Base-by-base conservation (phyloP, 2,329 filamentous ascomycete species). In the Pestalotiopsis sp. region DNA sequence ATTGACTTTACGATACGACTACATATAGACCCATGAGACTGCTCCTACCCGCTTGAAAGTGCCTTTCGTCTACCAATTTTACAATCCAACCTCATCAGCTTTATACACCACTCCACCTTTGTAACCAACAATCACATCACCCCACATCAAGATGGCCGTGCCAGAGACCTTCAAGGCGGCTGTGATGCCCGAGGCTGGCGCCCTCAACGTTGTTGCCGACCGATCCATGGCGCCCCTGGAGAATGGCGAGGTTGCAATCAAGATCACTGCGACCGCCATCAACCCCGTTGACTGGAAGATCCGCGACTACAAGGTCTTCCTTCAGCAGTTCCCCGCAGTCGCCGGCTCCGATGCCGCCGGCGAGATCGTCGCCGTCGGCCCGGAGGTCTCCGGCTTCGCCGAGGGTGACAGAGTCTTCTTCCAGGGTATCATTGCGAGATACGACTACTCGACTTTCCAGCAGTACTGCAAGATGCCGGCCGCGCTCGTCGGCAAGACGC, bases 271-370 rank as follows among this genome's bases (percentile, higher is more conserved):
- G 1, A 76, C 78, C 0, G 78, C 79, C 9, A 76, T 80, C 59
- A 81, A 80, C 78, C 69, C 75, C 66, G 67, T 79, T 4, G 79
- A 81, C 72, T 79, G 78, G 75, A 81, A 81, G 68, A 72, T 79
- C 3, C 77, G 78, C 25, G 73, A 75, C 69, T 70, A 74, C 25
- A 72, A 75, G 2, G 14, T 72, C 13, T 74, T 78, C 56, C 62
- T 75, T 38, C 63, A 68, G 3, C 57, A 73, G 1, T 71, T 58
- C 59, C 72, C 72, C 13, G 66, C 66, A n/a, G 66, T 73, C 3
- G 68, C 77, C 6, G 74, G 76, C 6, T 73, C 71, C 14, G 74
- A 77, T 61, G 75, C 72, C 5, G 72, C 76, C 45, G 72, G 72
- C 63, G 62, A 70, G 61, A 69, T 73, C 56, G 68, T 25, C 7